phyloP scores from a whole-genome alignment of 2,329 filamentous ascomycete species.

The Gremmenia infestans region DNA sequence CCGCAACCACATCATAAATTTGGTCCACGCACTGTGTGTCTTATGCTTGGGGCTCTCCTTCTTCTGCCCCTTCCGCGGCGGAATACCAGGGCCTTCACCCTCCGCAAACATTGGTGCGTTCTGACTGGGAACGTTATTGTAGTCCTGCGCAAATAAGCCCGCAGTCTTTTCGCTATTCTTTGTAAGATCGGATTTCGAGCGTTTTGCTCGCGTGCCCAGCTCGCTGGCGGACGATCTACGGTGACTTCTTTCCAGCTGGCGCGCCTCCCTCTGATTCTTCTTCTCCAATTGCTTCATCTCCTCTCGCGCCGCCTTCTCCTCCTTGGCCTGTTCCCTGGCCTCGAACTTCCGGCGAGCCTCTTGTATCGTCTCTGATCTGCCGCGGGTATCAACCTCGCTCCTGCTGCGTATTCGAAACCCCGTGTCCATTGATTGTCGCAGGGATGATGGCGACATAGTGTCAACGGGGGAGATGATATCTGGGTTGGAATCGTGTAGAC shows the following conservation, averaged over 20 bases:
- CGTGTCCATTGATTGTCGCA: constrained; percentile 55
- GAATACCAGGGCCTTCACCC: background rate
- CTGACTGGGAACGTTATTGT: constrained; percentile 12
- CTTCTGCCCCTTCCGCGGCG: background rate
- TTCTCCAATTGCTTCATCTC: constrained; percentile 55
- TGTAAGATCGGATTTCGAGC: constrained; percentile 34
- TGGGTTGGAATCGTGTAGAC: constrained; percentile 16
- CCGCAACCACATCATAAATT: constrained; percentile 59
- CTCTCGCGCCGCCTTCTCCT: constrained; percentile 57
- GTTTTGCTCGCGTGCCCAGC: constrained; percentile 35
- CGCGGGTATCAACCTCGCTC: constrained; percentile 52
- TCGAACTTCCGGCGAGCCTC: constrained; percentile 59
- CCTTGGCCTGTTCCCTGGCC: constrained; percentile 55
- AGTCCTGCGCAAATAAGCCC: constrained; percentile 17
- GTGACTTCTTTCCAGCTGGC: constrained; percentile 41
- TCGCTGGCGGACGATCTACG: constrained; percentile 31
- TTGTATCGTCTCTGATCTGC: constrained; percentile 52
- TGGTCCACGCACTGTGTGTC: constrained; percentile 58
- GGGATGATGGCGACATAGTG: constrained; percentile 38
- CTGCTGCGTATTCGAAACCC: constrained; percentile 56
- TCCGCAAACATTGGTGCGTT: constrained; percentile 5
- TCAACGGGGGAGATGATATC: constrained; percentile 25
- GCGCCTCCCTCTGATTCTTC: constrained; percentile 51
- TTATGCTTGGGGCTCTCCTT: constrained; percentile 43
- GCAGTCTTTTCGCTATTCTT: constrained; percentile 23